Evolutionary conservation across 148 eudicot species (phyloP), one percentile per base, ranked within the genome.

Genomic region (Rhododendron molle): DNA sequence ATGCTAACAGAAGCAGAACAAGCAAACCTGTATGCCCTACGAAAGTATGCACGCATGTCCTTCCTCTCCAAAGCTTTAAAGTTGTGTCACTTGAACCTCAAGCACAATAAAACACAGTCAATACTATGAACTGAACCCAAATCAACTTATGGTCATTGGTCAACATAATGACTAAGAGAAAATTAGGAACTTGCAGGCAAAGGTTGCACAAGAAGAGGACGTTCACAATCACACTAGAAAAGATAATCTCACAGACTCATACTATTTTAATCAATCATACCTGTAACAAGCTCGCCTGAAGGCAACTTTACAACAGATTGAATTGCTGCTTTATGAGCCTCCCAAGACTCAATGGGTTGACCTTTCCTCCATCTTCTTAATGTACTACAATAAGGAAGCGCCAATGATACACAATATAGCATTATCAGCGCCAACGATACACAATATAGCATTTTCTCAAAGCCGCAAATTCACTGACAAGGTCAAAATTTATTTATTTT

Each of bases 81-180:
- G 98, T 95, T 78, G 92, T 89, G 91, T 97, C 98, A 90, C 96
- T 97, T 71, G 99, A 97, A 85, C 99, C 98, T 97, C 90, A 81
- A 90, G 83, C 78, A 83, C 87, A 85, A 90, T 82, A 47, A n/a
- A 84, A 86, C 62, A 73, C 21, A 69, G 79, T 52, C 54, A 58
- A 50, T 46, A 67, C 26, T 32, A 21, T 23, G n/a, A 26, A 40
- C 67, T 21, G 32, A 34, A 47, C 18, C 69, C 49, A 73, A 54
- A 52, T 30, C 30, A 49, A 74, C 21, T 84, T 76, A 76, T 73
- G 72, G 38, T 20, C 65, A 20, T 20, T 73, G 72, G 38, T 20
- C 65, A 18, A 58, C n/a, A 58, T 13, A 76, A 21, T 50, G n/a
- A 74, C 6, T 76, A 2, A 32, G 21, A 83, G 6, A 83, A 69